Evolutionary conservation across 768 basidiomycete species (phyloP), one percentile per base, ranked within the genome.

Genomic region (Leucocoprinus birnbaumii): DNA sequence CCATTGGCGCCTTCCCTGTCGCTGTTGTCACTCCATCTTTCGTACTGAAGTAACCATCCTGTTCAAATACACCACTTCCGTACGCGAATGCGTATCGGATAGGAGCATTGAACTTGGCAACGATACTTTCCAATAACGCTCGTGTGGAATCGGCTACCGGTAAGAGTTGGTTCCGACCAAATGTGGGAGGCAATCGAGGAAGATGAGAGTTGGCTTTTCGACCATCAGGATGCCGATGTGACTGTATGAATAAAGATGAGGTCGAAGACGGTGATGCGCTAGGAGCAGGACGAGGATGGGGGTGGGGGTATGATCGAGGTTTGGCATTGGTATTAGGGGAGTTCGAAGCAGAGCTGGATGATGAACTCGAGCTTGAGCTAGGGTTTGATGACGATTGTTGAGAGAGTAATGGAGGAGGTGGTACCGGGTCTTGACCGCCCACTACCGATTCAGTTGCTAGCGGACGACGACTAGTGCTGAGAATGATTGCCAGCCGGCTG

Each of bases 51-150:
- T 38, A 38, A 13, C 95, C 91, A 52, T 87, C 86, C 70, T 99
- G 97, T 64, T 91, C 84, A 62, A 97, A 97, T 1, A 98, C 94
- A 0, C 96, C 97, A 2, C 89, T 93, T 11, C 97, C 97, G 66
- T 98, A 99, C 0, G 97, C 97, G 65, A 98, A 94, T 0, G 95
- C 97, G 75, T 96, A 98, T 19, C 95, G 86, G 47, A 98, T 90
- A 9, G 95, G 95, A 0, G 92, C 91, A 40, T 92, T 80, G 63
- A 98, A 96, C 46, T 83, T 78, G 13, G 75, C 73, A 31, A 97
- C 86, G 54, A 98, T 86, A 56, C 79, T 76, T 65, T 94, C 90
- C 14, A 96, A 79, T 22, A 93, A 73, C 2, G 88, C 85, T 3
- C 91, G 82, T 2, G 87, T 93, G 22, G 87, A 84, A 65, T 86